phyloP scores from a whole-genome alignment of 2,329 filamentous ascomycete species.

The Calcarisporium arbuscula region DNA sequence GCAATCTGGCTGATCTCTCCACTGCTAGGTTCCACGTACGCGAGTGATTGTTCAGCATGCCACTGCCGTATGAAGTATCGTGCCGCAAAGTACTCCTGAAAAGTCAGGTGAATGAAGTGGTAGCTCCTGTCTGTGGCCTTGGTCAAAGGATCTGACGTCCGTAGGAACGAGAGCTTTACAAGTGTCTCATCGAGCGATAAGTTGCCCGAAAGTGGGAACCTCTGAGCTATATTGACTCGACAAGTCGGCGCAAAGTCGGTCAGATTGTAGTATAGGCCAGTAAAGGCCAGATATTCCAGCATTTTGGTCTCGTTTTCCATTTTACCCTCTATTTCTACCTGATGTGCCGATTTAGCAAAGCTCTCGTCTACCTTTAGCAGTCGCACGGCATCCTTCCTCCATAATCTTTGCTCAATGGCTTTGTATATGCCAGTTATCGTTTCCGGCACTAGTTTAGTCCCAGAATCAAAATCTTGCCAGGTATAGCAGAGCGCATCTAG shows the following conservation, averaged over 20 bases:
- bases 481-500: constrained; percentile 36
- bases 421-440: constrained; percentile 32
- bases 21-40: constrained; percentile 9
- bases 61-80: constrained; percentile 29
- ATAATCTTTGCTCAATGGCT: constrained; percentile 27
- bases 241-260: constrained; percentile 23
- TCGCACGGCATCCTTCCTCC: constrained; percentile 29
- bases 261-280: constrained; percentile 23
- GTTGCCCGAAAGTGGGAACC: constrained; percentile 8
- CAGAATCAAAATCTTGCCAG: constrained; percentile 20
- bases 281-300: constrained; percentile 28
- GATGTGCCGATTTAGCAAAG: constrained; percentile 2
- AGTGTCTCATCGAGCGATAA: constrained; percentile 13
- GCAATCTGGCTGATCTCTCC: no score
- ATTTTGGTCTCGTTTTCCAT: constrained; percentile 15
- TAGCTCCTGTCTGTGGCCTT: constrained; percentile 18
- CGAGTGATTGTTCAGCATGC: constrained; percentile 11
- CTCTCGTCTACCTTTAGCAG: constrained; percentile 18
- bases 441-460: constrained; percentile 11
- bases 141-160: constrained; percentile 21
- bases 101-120: constrained; percentile 36
- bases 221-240: constrained; percentile 12
- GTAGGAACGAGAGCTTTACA: constrained; percentile 28
- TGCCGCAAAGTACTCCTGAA: constrained; percentile 37
- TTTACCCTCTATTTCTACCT: constrained; percentile 12